These are phyloP conservation scores for Rhizophora mangle DNA, from an alignment of 345 rosid genomes.

Conservation along the genomic window DNA sequence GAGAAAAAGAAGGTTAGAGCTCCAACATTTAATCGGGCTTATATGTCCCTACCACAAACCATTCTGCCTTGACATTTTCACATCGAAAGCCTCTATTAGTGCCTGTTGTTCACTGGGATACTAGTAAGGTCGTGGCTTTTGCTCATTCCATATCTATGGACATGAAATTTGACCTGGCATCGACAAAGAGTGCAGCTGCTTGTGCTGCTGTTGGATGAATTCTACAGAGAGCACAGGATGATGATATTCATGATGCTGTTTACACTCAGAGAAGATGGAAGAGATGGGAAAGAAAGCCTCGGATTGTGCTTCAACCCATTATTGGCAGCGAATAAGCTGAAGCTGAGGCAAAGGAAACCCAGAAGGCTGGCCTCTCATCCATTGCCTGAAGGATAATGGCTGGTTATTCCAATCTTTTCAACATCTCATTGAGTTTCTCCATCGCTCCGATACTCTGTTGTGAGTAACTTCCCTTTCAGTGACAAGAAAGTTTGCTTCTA, in stretches of 20 bases:
- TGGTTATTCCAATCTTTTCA: not conserved
- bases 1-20: constrained; percentile 50
- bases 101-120: constrained; percentile 77
- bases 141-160: constrained; percentile 89
- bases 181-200: constrained; percentile 64
- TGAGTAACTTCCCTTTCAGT: too few species aligned
- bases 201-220: constrained; percentile 70
- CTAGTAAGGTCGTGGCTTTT: constrained; percentile 81
- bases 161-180: constrained; percentile 73
- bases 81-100: constrained; percentile 77
- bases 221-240: constrained; percentile 67
- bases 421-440: not conserved
- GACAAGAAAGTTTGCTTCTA: too few species aligned
- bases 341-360: constrained; percentile 65
- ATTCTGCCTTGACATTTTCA: constrained; percentile 73
- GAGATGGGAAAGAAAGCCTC: constrained; percentile 72
- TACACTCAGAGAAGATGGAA: constrained; percentile 87
- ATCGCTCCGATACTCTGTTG: not conserved
- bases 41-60: constrained; percentile 86
- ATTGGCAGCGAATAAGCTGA: constrained; percentile 70
- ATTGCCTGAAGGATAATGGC: not conserved
- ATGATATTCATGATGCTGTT: constrained; percentile 66
- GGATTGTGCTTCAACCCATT: constrained; percentile 68
- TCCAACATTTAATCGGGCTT: constrained; percentile 77
- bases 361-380: constrained; percentile 20